Conservation (phyloP, 495 filamentous ascomycete species). For the Cercophora samala region DNA sequence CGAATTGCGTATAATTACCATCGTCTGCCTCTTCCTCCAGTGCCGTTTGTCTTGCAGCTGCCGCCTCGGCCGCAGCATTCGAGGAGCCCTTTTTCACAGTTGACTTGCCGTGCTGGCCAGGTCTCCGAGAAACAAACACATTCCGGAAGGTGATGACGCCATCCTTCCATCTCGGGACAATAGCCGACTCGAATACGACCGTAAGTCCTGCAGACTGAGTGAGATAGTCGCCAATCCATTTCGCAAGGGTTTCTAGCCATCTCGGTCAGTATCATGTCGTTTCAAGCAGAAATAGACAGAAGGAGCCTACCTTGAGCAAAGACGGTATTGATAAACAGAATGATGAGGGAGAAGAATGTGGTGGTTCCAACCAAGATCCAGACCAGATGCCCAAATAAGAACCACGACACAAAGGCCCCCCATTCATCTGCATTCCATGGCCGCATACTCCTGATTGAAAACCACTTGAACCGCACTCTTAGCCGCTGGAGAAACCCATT, state of each 20-base stretch:
- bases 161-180: constrained; percentile 91
- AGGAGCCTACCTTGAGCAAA: constrained; percentile 72
- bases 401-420: constrained; percentile 91
- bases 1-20: constrained; percentile 96
- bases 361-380: constrained; percentile 96
- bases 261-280: constrained; percentile 7
- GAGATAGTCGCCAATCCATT: constrained; percentile 92
- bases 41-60: constrained; percentile 61
- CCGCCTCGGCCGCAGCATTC: constrained; percentile 78
- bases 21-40: constrained; percentile 67
- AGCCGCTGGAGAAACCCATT: constrained; percentile 91
- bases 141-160: constrained; percentile 95
- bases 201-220: constrained; percentile 93
- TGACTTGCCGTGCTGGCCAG: constrained; percentile 64
- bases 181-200: constrained; percentile 95
- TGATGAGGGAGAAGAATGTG: constrained; percentile 89
- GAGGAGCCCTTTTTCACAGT: constrained; percentile 93
- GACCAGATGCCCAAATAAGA: constrained; percentile 85
- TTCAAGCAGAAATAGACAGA: too few species aligned
- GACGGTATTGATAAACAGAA: constrained; percentile 89
- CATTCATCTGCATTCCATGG: constrained; percentile 96
- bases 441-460: constrained; percentile 89
- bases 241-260: constrained; percentile 65
- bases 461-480: constrained; percentile 94
- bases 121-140: constrained; percentile 89